Conservation (phyloP, 208 protist species). For the Angomonas deanei region DNA sequence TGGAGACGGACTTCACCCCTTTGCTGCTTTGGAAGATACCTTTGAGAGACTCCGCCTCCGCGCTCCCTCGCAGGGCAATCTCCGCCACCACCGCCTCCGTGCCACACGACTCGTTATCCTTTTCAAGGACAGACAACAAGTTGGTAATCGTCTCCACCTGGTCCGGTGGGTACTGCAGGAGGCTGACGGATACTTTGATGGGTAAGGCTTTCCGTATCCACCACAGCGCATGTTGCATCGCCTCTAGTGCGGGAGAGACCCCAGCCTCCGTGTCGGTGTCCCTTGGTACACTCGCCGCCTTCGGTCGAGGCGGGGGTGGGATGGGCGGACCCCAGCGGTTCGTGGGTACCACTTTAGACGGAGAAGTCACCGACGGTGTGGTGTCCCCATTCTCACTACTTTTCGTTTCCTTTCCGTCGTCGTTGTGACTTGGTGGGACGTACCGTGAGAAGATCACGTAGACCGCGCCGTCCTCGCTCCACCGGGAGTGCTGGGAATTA, state of each 20-base stretch:
- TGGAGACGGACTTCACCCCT: slow-evolving; percentile 26
- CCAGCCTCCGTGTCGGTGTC: not conserved
- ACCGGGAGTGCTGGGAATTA: not conserved
- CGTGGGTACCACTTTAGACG: not conserved
- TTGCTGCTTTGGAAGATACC: slow-evolving; percentile 28
- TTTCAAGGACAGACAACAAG: slow-evolving; percentile 4
- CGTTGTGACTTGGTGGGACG: not conserved
- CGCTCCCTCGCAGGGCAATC: not conserved
- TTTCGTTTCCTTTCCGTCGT: not conserved
- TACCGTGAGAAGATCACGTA: not conserved
- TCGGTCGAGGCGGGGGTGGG: not conserved
- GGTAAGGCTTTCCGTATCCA: slow-evolving; percentile 27
- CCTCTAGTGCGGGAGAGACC: slow-evolving; percentile 13
- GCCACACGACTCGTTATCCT: no score
- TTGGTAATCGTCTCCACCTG: slow-evolving; percentile 19
- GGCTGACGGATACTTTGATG: slow-evolving; percentile 34
- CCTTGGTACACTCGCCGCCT: no score
- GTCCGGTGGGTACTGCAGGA: slow-evolving; percentile 23
- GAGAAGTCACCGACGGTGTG: not conserved
- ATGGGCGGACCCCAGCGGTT: not conserved
- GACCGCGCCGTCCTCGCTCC: not conserved
- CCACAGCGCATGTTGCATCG: slow-evolving; percentile 36
- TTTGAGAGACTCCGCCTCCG: slow-evolving; percentile 10
- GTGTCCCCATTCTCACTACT: not conserved
- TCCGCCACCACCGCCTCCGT: no score